phyloP scores from a whole-genome alignment of 1,284 basidiomycete genomes.

The Apiotrichum brassicae region DNA sequence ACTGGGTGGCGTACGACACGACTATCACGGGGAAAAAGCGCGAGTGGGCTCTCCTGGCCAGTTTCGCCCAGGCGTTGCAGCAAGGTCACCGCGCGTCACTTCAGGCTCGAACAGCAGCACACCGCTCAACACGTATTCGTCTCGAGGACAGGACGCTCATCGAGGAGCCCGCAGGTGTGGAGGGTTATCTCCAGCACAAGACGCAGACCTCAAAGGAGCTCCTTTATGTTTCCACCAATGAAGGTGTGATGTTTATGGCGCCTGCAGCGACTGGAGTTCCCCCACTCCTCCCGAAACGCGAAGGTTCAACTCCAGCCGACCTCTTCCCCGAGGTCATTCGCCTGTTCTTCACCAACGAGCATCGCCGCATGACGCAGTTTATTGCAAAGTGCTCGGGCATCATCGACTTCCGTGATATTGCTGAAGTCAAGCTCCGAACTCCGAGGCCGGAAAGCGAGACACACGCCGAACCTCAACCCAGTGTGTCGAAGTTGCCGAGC shows the following conservation, averaged over 20 bases:
- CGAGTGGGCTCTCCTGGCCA: slow-evolving; percentile 40
- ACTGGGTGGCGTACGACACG: slow-evolving; percentile 39
- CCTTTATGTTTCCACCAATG: slow-evolving; percentile 35
- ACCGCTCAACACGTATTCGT: slow-evolving; percentile 25
- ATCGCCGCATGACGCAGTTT: slow-evolving; percentile 25
- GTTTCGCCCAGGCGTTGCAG: slow-evolving; percentile 20
- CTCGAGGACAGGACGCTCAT: slow-evolving; percentile 37
- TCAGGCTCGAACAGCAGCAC: slow-evolving; percentile 35
- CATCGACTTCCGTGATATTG: slow-evolving; percentile 39
- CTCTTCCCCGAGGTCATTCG: slow-evolving; percentile 32
- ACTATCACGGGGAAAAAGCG: slow-evolving; percentile 32
- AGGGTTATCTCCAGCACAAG: slow-evolving; percentile 38
- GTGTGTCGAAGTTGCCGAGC: too few species aligned
- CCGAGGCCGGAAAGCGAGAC: background rate
- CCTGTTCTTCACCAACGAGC: slow-evolving; percentile 28
- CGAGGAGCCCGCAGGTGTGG: slow-evolving; percentile 40
- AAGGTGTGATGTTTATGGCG: slow-evolving; percentile 37
- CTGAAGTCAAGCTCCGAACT: slow-evolving; percentile 15
- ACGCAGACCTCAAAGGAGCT: slow-evolving; percentile 18
- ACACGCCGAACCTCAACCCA: too few species aligned
- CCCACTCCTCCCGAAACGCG: slow-evolving; percentile 27
- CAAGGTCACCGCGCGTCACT: slow-evolving; percentile 18
- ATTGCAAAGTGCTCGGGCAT: slow-evolving; percentile 32
- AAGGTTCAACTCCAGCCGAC: slow-evolving; percentile 28
- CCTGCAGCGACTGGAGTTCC: slow-evolving; percentile 24